phyloP scores from a whole-genome alignment of 257 asterid genomes.

The Mitragyna speciosa region DNA sequence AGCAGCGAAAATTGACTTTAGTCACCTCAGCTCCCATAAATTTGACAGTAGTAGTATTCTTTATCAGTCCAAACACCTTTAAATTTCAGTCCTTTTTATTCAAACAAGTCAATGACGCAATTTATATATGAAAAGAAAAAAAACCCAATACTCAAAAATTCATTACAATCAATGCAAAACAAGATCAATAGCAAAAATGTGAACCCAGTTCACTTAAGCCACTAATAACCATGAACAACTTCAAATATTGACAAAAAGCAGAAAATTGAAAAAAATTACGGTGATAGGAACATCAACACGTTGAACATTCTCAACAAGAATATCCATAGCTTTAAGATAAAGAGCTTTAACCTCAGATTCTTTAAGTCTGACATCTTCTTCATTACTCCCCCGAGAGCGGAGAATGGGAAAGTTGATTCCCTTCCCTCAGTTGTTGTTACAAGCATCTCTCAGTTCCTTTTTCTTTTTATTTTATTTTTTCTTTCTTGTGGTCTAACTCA shows the following conservation, averaged over 20 bases:
- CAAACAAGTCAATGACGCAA: not conserved
- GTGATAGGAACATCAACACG: slow-evolving; percentile 96
- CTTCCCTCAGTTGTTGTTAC: not conserved
- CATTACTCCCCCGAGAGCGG: slow-evolving; percentile 22
- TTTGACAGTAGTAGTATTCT: not conserved
- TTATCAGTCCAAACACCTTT: not conserved
- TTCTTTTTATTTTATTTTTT: not conserved
- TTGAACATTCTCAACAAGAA: slow-evolving; percentile 93
- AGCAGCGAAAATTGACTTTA: not conserved
- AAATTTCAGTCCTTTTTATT: not conserved
- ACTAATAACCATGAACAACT: not conserved
- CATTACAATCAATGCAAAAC: not conserved
- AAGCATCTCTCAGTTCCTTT: not conserved
- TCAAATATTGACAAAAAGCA: not conserved
- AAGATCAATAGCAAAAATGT: not conserved
- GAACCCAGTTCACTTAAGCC: not conserved
- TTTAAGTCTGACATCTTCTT: slow-evolving; percentile 83
- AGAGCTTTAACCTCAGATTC: slow-evolving; percentile 88
- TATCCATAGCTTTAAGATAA: slow-evolving; percentile 89
- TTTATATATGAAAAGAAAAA: not conserved
- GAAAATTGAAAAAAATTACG: slow-evolving; percentile 32
- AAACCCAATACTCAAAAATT: not conserved
- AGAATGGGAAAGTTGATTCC: not conserved
- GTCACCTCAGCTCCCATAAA: not conserved
- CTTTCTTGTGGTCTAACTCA: not conserved